A percentile compares a stretch with the other conserved stretches of the same genome.
These are phyloP conservation scores for Solanum pinnatisectum DNA, from an alignment of 257 asterid genomes.

Conservation along the genomic window DNA sequence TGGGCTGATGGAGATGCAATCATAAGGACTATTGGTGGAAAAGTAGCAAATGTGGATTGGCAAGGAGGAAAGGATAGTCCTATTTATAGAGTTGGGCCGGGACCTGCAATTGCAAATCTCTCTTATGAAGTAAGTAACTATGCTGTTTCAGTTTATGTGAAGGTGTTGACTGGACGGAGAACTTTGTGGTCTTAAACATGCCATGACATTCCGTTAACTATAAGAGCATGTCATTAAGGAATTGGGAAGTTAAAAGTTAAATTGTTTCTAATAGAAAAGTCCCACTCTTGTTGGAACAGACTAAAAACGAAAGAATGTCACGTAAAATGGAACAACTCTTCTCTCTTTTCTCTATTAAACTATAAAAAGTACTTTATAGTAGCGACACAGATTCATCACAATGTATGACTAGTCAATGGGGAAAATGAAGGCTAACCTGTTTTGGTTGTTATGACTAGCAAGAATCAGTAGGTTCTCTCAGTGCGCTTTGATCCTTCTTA, in stretches of 20 bases:
- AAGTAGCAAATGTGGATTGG: conserved; percentile 66
- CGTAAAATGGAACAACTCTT: background rate
- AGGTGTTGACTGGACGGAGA: background rate
- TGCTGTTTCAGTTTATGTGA: background rate
- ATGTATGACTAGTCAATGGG: background rate
- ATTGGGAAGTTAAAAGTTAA: background rate
- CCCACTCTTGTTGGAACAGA: background rate
- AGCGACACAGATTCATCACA: background rate
- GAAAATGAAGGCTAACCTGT: background rate
- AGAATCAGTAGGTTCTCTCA: background rate
- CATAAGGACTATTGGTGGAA: conserved; percentile 51
- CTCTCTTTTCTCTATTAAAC: background rate
- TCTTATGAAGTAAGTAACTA: conserved; percentile 40
- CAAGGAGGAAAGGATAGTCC: conserved; percentile 73
- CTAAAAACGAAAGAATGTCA: background rate
- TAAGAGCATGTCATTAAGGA: background rate
- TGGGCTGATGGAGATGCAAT: conserved; percentile 65
- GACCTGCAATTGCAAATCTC: conserved; percentile 66
- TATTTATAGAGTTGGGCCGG: conserved; percentile 66
- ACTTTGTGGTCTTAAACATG: background rate
- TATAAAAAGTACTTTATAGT: background rate
- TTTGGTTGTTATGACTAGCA: background rate
- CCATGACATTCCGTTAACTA: background rate
- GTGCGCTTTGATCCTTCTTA: background rate
- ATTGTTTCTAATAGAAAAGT: background rate